Conservation (phyloP, 106 monocot species). For the Dendrobium catenatum region DNA sequence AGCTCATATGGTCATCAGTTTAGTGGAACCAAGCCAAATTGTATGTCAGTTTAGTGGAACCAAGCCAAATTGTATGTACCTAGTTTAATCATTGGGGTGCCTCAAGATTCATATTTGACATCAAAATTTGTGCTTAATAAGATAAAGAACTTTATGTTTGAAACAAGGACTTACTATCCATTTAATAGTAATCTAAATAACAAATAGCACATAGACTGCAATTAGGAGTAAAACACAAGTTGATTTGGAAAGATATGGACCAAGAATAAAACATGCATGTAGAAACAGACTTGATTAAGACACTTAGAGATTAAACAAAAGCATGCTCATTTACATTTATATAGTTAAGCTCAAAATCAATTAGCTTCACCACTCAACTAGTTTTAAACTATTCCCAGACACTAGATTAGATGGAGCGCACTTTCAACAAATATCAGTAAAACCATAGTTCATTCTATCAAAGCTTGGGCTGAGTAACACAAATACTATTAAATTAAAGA, state of each 20-base stretch:
- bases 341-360: not conserved
- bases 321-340: not conserved
- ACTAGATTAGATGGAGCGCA: not conserved
- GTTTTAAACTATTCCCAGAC: not conserved
- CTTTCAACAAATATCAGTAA: not conserved
- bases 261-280: not conserved
- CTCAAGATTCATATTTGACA: not conserved
- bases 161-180: conserved; percentile 1
- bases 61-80: not conserved
- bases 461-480: not conserved
- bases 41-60: not conserved
- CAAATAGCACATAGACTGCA: not conserved
- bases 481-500: not conserved
- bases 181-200: not conserved
- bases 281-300: not conserved
- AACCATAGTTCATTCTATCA: not conserved
- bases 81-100: not conserved
- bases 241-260: not conserved
- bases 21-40: not conserved
- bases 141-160: not conserved
- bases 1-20: not conserved
- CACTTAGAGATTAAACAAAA: not conserved
- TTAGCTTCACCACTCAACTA: not conserved
- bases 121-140: not conserved
- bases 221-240: not conserved